Evolutionary conservation across 2,329 filamentous ascomycete species (phyloP), one percentile per base, ranked within the genome.

Genomic region (Lecanicillium sp.): DNA sequence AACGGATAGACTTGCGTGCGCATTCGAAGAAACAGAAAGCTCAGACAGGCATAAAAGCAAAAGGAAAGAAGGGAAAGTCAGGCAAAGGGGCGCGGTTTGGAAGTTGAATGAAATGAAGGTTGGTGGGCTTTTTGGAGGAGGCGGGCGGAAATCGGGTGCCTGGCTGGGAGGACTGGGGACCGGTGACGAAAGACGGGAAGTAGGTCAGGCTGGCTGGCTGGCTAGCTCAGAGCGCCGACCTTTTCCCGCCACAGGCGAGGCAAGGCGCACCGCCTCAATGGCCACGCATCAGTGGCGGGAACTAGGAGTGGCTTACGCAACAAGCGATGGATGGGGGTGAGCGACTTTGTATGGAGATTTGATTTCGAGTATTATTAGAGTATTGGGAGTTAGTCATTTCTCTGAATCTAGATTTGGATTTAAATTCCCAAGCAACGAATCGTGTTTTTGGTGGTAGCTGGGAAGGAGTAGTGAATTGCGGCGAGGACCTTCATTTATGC

Each of bases 141-240:
- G 36, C 29, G 48, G 41, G 41, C 35, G 29, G 36, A 29, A 44
- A 40, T 44, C 35, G 35, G 48, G 48, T 49, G 48, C 48, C 48
- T 49, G 48, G 35, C 33, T 19, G 39, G n/a, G n/a, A n/a, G n/a
- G n/a, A 30, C 20, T n/a, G 35, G 20, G 30, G 38, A n/a, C 15
- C 48, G 21, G 48, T 44, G 48, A 49, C 48, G 48, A 44, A 44
- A 49, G 40, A 27, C n/a, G n/a, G n/a, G n/a, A n/a, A n/a, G n/a
- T n/a, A n/a, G n/a, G n/a, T n/a, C n/a, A n/a, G n/a, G n/a, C n/a
- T n/a, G n/a, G n/a, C n/a, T n/a, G n/a, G n/a, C 37, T 42, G 38
- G 38, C 24, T n/a, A n/a, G n/a, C n/a, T n/a, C 20, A 47, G n/a
- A 17, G 20, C n/a, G 24, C 46, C 46, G 46, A 38, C 45, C 45